Percentiles rank a stretch among this genome's conserved stretches.
Conservation (phyloP, 192 early-diverging fungal genomes). For the Backusella circina region DNA sequence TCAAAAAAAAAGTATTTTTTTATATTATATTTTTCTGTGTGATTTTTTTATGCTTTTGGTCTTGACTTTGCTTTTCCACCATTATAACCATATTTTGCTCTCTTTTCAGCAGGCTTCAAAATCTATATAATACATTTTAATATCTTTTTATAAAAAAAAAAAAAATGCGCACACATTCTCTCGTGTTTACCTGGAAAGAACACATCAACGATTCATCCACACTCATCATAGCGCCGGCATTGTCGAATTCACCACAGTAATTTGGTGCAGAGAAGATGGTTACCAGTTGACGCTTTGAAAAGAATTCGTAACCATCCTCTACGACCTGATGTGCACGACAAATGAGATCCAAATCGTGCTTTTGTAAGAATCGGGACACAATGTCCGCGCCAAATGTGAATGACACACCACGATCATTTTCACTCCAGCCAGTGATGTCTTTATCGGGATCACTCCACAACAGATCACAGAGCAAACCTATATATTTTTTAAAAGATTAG, state of each 20-base stretch:
- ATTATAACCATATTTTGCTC: constrained; percentile 60
- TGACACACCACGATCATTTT: constrained; percentile 94
- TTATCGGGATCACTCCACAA: constrained; percentile 98
- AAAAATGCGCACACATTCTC: neutral
- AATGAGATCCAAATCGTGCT: constrained; percentile 96
- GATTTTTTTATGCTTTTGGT: constrained; percentile 4
- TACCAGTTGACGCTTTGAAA: constrained; percentile 93
- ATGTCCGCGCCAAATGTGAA: constrained; percentile 98
- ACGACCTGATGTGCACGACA: constrained; percentile 98
- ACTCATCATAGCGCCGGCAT: constrained; percentile 88
- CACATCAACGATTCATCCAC: constrained; percentile 85
- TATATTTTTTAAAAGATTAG: neutral
- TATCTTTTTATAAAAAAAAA: neutral
- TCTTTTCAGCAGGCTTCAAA: constrained; percentile 94
- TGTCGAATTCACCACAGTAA: constrained; percentile 92
- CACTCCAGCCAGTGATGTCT: constrained; percentile 92
- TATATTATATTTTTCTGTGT: neutral
- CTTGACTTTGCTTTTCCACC: constrained; percentile 7
- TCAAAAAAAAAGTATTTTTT: neutral
- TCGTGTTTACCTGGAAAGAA: constrained; percentile 61
- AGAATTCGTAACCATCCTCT: constrained; percentile 99
- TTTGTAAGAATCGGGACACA: constrained; percentile 88
- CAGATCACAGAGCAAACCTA: constrained; percentile 89
- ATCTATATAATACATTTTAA: constrained; percentile 52
- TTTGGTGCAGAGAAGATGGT: constrained; percentile 97